phyloP scores from a whole-genome alignment of 495 filamentous ascomycete species.

The Penicillium paradoxum region DNA sequence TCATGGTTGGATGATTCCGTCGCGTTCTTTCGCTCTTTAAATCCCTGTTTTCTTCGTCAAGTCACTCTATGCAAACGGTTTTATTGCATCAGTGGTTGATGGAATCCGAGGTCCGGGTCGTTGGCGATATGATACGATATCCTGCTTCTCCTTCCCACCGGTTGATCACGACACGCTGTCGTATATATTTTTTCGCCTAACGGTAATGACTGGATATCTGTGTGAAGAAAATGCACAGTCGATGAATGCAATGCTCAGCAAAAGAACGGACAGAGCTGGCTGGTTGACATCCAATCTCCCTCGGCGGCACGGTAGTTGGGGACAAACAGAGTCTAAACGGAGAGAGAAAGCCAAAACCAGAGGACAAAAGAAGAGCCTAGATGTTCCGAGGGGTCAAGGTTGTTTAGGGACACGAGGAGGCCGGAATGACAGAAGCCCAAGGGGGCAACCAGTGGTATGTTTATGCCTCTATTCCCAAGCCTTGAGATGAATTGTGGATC shows the following conservation, averaged over 20 bases:
- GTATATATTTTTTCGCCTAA: background rate
- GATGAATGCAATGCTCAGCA: constrained; percentile 10
- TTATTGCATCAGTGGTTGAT: background rate
- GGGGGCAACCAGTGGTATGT: constrained; percentile 27
- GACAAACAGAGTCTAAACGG: constrained; percentile 16
- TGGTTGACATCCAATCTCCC: constrained; percentile 27
- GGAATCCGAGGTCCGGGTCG: background rate
- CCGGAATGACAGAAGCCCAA: constrained; percentile 22
- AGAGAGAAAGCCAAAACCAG: constrained; percentile 7
- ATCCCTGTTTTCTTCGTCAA: background rate
- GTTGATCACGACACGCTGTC: background rate
- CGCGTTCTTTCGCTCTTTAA: background rate
- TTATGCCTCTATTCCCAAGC: background rate
- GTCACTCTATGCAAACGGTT: background rate
- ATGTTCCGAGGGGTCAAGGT: constrained; percentile 17
- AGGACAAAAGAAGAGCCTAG: constrained; percentile 26
- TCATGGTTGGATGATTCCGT: background rate
- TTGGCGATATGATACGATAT: background rate
- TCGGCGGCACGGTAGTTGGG: constrained; percentile 7
- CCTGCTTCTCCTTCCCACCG: background rate
- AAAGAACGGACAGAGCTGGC: constrained; percentile 28
- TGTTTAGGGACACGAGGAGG: constrained; percentile 24
- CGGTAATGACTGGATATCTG: constrained; percentile 9
- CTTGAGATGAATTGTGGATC: background rate
- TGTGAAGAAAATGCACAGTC: constrained; percentile 5